Conservation (phyloP, 2,329 filamentous ascomycete species). For the Fusarium devonianum region DNA sequence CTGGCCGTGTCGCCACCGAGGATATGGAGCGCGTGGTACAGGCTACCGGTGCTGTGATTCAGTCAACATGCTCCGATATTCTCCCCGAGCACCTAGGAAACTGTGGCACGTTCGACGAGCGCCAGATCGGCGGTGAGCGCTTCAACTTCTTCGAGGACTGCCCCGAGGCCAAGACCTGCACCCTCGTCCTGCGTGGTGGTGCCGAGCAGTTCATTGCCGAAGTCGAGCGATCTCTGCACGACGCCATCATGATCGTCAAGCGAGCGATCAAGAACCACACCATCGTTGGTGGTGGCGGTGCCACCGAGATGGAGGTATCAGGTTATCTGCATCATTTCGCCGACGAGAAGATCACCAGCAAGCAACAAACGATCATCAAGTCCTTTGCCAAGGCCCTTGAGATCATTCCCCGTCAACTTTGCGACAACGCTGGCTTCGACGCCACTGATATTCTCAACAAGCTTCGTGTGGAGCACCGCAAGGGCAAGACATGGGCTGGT, state of each 20-base stretch:
- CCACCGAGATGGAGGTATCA: slow-evolving; percentile 95
- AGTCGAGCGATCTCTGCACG: slow-evolving; percentile 95
- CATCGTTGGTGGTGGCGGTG: slow-evolving; percentile 95
- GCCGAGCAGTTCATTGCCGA: slow-evolving; percentile 99
- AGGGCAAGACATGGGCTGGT: slow-evolving; percentile 91
- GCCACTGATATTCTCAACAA: slow-evolving; percentile 98
- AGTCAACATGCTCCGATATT: slow-evolving; percentile 97
- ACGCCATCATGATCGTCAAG: slow-evolving; percentile 99
- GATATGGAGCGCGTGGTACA: slow-evolving; percentile 97
- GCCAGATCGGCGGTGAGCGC: slow-evolving; percentile 94
- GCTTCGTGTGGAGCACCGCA: slow-evolving; percentile 93
- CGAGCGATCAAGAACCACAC: slow-evolving; percentile 92
- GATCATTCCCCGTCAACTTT: slow-evolving; percentile 94
- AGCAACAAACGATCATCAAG: slow-evolving; percentile 98
- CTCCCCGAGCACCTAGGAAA: slow-evolving; percentile 86
- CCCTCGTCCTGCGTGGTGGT: slow-evolving; percentile 90
- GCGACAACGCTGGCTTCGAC: slow-evolving; percentile 98
- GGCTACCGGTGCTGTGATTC: slow-evolving; percentile 88
- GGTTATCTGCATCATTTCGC: slow-evolving; percentile 92
- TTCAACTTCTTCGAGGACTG: slow-evolving; percentile 99
- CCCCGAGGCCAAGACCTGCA: slow-evolving; percentile 95
- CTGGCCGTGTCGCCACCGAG: slow-evolving; percentile 87
- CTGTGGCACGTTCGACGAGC: slow-evolving; percentile 91
- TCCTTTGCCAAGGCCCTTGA: slow-evolving; percentile 97
- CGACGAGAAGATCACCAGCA: slow-evolving; percentile 89